Percentiles rank a stretch among this genome's conserved stretches.
Evolutionary conservation across 148 eudicot species (phyloP).

Genomic region (Talinum fruticosum): DNA sequence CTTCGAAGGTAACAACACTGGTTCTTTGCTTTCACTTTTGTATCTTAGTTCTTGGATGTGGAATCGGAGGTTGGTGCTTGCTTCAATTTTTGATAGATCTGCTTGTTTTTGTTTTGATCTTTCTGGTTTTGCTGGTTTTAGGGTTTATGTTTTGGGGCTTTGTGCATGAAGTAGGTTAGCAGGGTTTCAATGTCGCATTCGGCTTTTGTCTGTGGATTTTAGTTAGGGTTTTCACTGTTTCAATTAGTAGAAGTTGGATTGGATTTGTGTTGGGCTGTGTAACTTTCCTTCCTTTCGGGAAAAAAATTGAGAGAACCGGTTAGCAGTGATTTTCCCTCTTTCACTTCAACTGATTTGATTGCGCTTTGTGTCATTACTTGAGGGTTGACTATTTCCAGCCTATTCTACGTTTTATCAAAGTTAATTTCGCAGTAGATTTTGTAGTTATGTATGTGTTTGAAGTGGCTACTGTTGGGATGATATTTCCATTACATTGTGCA

Average conservation of each 20-base stretch:
- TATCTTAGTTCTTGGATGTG: not conserved
- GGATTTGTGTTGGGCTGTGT: not conserved
- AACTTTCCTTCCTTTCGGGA: not conserved
- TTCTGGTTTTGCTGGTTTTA: not conserved
- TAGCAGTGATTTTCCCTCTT: not conserved
- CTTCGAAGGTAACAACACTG: not conserved
- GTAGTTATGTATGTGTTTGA: not conserved
- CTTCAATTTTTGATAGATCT: slow-evolving; percentile 14
- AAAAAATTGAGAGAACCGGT: not conserved
- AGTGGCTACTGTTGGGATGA: not conserved
- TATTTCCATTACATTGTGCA: not conserved
- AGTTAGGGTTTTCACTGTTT: slow-evolving; percentile 3
- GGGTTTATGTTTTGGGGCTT: slow-evolving; percentile 10
- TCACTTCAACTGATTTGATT: not conserved
- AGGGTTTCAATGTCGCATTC: not conserved
- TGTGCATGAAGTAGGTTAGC: not conserved
- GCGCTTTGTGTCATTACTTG: not conserved
- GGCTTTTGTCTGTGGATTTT: not conserved
- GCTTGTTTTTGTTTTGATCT: not conserved
- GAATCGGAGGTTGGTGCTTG: not conserved
- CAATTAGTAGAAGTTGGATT: not conserved
- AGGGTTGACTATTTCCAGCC: not conserved
- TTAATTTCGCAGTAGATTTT: not conserved
- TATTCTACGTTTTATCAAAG: not conserved
- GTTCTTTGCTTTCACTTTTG: not conserved